Evolutionary conservation across 1,284 basidiomycete genomes (phyloP).

Genomic region (Cryptococcus jaspeensis): DNA sequence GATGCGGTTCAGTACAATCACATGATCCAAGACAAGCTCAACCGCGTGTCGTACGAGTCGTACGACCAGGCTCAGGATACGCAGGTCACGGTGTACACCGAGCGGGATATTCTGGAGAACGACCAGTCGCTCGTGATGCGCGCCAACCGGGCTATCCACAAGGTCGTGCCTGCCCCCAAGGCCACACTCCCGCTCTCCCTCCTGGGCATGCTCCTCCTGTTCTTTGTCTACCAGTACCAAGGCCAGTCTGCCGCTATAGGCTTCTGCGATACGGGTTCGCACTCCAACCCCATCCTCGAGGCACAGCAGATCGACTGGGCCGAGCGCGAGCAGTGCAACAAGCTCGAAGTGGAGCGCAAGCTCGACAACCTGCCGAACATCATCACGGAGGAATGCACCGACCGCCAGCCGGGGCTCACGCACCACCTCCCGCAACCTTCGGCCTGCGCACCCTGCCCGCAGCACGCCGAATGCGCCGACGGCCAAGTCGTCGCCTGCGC

Average conservation of each 20-base stretch:
- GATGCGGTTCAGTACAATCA: constrained; percentile 36
- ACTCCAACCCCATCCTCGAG: constrained; percentile 57
- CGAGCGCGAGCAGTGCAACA: constrained; percentile 57
- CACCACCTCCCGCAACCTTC: constrained; percentile 59
- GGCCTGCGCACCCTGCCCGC: constrained; percentile 79
- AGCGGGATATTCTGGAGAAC: constrained; percentile 1
- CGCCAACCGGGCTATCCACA: constrained; percentile 9
- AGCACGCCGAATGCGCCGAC: constrained; percentile 68
- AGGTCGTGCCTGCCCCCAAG: constrained; percentile 17
- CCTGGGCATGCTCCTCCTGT: constrained; percentile 52
- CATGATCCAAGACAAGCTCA: constrained; percentile 32
- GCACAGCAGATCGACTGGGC: no score
- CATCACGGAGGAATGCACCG: no score
- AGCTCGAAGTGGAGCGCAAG: constrained; percentile 23
- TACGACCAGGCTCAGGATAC: constrained; percentile 7
- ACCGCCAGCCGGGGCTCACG: no score
- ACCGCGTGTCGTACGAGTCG: constrained; percentile 17
- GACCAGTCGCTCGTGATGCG: constrained; percentile 15
- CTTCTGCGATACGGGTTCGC: constrained; percentile 70
- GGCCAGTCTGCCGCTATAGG: constrained; percentile 69
- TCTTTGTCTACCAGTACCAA: constrained; percentile 52
- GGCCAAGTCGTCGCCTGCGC: constrained; percentile 67
- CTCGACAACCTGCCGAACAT: constrained; percentile 17
- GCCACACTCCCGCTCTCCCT: constrained; percentile 53
- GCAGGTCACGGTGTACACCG: constrained; percentile 7